phyloP scores from a whole-genome alignment of 1,139 yeast species.

The Lodderomyces theae region DNA sequence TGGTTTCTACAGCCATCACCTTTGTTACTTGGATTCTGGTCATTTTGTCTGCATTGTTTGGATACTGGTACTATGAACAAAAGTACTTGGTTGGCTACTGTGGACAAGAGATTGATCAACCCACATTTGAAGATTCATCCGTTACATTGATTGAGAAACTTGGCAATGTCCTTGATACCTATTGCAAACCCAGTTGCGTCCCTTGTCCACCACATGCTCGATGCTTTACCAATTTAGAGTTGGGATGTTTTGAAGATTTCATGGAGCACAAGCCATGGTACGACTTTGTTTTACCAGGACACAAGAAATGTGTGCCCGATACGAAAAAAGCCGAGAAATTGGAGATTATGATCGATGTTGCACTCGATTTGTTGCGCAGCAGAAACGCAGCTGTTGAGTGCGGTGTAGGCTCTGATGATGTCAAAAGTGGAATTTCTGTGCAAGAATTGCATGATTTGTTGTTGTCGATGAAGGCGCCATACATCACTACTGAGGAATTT shows the following conservation, averaged over 20 bases:
- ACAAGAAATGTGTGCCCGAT: conserved; percentile 68
- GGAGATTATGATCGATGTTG: conserved; percentile 63
- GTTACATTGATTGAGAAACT: conserved; percentile 17
- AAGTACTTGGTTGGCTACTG: conserved; percentile 62
- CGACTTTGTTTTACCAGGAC: conserved; percentile 54
- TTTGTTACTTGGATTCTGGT: conserved; percentile 29
- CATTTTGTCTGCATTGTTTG: conserved; percentile 30
- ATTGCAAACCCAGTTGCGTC: conserved; percentile 60
- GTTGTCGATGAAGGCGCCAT: conserved; percentile 54
- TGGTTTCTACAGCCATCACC: conserved; percentile 11
- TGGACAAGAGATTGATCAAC: conserved; percentile 51
- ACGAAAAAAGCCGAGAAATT: conserved; percentile 68
- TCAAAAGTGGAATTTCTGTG: conserved; percentile 51
- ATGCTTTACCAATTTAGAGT: conserved; percentile 58
- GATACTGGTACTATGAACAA: conserved; percentile 64
- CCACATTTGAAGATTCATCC: conserved; percentile 29
- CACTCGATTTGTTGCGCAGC: conserved; percentile 63
- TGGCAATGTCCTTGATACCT: conserved; percentile 34
- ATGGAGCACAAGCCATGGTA: conserved; percentile 55
- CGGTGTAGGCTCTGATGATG: conserved; percentile 49
- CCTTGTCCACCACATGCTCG: conserved; percentile 81
- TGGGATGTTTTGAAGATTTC: conserved; percentile 72
- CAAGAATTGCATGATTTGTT: conserved; percentile 59
- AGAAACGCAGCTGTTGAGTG: conserved; percentile 70
- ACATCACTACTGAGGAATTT: conserved; percentile 69